Percentiles rank a stretch among this genome's conserved stretches.
phyloP scores from a whole-genome alignment of 441 rosid genomes.

The Pelargonium citronellum region DNA sequence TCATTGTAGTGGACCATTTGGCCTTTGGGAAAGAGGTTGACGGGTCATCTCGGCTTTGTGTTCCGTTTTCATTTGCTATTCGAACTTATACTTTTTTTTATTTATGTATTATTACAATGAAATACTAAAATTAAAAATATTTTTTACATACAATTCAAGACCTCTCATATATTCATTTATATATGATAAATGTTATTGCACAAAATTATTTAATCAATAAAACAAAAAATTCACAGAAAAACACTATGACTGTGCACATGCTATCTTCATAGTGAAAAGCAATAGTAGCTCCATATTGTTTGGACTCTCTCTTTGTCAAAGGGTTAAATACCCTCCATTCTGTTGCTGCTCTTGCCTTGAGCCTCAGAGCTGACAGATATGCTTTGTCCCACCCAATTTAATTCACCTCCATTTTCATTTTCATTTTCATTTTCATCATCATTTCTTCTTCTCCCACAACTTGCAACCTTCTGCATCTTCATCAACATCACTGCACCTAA shows the following conservation, averaged over 20 bases:
- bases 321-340: constrained; percentile 21
- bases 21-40: no score
- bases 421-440: constrained; percentile 10
- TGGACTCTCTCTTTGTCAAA: constrained; percentile 12
- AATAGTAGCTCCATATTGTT: constrained; percentile 3
- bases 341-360: constrained; percentile 14
- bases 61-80: no score
- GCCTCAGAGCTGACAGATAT: constrained; percentile 31
- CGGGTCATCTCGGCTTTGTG: no score
- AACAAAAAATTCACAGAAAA: not conserved
- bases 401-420: constrained; percentile 15
- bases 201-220: no score
- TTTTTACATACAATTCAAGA: no score
- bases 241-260: not conserved
- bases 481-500: constrained; percentile 19
- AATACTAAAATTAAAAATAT: no score
- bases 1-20: no score
- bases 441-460: not conserved
- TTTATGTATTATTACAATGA: no score
- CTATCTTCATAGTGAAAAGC: not conserved
- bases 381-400: constrained; percentile 29
- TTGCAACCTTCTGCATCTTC: constrained; percentile 1
- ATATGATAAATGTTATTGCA: no score
- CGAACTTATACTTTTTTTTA: no score
- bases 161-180: no score